Percentiles rank a stretch among this genome's conserved stretches.
Conservation (phyloP, 768 basidiomycete genomes). For the Kwoniella sp. region DNA sequence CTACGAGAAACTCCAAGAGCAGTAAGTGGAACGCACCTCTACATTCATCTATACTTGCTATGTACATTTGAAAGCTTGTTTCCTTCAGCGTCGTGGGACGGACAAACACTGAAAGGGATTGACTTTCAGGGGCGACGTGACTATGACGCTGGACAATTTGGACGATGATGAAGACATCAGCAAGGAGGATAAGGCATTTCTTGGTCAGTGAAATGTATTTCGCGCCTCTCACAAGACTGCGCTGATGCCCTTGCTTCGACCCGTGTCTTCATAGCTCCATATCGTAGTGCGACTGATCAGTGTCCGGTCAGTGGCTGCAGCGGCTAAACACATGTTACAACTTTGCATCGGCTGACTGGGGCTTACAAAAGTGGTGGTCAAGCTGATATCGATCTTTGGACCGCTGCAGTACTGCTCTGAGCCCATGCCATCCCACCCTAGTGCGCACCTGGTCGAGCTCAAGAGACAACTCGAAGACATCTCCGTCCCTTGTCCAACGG, state of each 20-base stretch:
- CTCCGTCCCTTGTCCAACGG: slow-evolving; percentile 13
- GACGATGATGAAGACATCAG: slow-evolving; percentile 15
- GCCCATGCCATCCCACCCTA: slow-evolving; percentile 19
- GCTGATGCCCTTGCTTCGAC: not conserved
- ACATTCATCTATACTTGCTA: too few relatives aligned
- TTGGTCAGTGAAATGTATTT: slow-evolving; percentile 6
- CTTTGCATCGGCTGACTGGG: too few relatives aligned
- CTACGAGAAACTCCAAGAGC: not conserved
- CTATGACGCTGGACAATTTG: slow-evolving; percentile 5
- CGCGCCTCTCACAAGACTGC: not conserved
- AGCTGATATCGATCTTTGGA: not conserved
- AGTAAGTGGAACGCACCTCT: slow-evolving; percentile 2
- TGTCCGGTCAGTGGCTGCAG: slow-evolving; percentile 18
- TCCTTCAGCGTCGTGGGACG: too few relatives aligned
- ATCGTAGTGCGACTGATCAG: not conserved
- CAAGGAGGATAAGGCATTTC: slow-evolving; percentile 15
- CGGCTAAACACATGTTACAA: too few relatives aligned
- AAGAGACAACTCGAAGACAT: slow-evolving; percentile 2
- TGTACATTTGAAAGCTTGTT: too few relatives aligned
- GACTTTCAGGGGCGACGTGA: slow-evolving; percentile 4
- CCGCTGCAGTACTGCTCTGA: slow-evolving; percentile 22
- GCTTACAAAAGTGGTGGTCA: not conserved
- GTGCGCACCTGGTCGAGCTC: slow-evolving; percentile 1
- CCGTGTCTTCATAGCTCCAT: slow-evolving; percentile 5
- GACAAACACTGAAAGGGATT: not conserved